Conservation (phyloP, 2,329 filamentous ascomycete genomes). For the Chaetothyriales sp. region DNA sequence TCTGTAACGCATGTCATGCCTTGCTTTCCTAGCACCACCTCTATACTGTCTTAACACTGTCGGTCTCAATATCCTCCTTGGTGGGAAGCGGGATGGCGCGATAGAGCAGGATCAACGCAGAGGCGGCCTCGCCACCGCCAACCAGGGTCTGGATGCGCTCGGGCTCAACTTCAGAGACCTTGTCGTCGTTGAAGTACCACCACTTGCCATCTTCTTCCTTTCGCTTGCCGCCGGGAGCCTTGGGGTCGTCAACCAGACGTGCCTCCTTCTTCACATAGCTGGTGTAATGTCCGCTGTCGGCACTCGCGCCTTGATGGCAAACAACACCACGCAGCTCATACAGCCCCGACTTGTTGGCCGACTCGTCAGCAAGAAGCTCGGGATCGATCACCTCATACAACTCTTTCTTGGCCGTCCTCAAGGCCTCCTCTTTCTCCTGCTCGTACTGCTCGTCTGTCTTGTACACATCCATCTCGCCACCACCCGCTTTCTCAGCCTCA, state of each 20-base stretch:
- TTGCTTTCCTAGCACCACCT: not conserved
- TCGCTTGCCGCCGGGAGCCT: constrained; percentile 51
- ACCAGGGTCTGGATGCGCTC: constrained; percentile 84
- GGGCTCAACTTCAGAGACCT: constrained; percentile 75
- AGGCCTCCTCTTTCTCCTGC: constrained; percentile 60
- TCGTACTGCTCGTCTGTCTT: constrained; percentile 93
- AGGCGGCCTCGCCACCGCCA: constrained; percentile 54
- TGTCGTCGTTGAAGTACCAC: constrained; percentile 99
- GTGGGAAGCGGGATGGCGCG: constrained; percentile 35
- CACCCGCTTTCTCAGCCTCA: constrained; percentile 51
- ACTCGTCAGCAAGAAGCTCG: constrained; percentile 58
- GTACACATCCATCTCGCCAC: constrained; percentile 54
- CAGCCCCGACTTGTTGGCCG: constrained; percentile 81
- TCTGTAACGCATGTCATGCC: not conserved
- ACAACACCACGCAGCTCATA: constrained; percentile 91
- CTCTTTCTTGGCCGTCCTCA: constrained; percentile 75
- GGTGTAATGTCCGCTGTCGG: constrained; percentile 96
- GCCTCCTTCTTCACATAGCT: constrained; percentile 90
- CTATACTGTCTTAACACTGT: not conserved
- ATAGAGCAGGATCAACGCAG: constrained; percentile 36
- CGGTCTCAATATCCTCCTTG: constrained; percentile 23
- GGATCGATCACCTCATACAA: constrained; percentile 63
- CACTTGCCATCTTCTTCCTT: constrained; percentile 80
- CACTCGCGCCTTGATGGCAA: constrained; percentile 90
- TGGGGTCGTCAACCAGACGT: constrained; percentile 45